Percentiles rank a stretch among this genome's conserved stretches.
phyloP scores from a whole-genome alignment of 176 grass and related monocot species.

The Metroxylon sagu region DNA sequence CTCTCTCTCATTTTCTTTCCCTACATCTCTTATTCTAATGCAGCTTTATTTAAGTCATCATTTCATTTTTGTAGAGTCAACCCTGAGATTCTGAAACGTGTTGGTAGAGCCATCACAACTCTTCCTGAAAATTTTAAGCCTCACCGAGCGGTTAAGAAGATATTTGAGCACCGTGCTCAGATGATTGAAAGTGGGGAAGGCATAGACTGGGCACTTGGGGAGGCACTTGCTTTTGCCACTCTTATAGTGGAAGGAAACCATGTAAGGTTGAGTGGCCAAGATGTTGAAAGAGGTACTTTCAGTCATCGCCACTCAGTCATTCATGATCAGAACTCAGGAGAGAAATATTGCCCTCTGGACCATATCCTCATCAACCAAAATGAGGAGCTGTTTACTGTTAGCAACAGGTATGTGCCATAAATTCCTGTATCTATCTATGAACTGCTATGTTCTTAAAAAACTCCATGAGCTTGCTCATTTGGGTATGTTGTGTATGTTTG shows the following conservation, averaged over 20 bases:
- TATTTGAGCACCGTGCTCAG: slow-evolving; percentile 60
- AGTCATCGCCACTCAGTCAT: slow-evolving; percentile 86
- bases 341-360: slow-evolving; percentile 59
- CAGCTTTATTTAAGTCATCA: background rate
- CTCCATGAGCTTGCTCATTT: too few species aligned
- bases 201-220: slow-evolving; percentile 90
- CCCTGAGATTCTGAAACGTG: slow-evolving; percentile 79
- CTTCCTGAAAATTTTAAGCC: slow-evolving; percentile 92
- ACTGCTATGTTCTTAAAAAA: background rate
- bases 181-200: slow-evolving; percentile 87
- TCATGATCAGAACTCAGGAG: slow-evolving; percentile 78
- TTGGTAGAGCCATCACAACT: slow-evolving; percentile 72
- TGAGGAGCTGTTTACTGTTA: slow-evolving; percentile 74
- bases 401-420: slow-evolving; percentile 58
- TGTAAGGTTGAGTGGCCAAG: slow-evolving; percentile 90
- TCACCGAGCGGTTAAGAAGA: slow-evolving; percentile 92
- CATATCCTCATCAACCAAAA: slow-evolving; percentile 59
- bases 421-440: background rate
- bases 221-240: slow-evolving; percentile 91
- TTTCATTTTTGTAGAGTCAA: slow-evolving; percentile 53
- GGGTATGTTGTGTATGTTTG: too few species aligned
- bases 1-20: slow-evolving; percentile 6
- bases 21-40: too few species aligned
- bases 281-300: slow-evolving; percentile 96
- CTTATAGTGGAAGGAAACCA: slow-evolving; percentile 92